Conservation (phyloP, 257 asterid genomes). For the Solanum medicagineum region DNA sequence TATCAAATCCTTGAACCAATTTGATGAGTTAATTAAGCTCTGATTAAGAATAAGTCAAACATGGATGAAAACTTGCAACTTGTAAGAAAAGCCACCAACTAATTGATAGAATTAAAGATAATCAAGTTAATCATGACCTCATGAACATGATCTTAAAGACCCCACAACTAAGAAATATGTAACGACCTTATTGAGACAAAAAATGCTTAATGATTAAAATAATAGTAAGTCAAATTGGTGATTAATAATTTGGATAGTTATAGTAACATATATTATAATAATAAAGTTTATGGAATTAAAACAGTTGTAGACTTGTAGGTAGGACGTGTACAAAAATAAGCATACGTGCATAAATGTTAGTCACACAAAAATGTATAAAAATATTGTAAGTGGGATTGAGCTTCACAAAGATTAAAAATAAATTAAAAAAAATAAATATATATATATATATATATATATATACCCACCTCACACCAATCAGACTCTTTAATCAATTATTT, state of each 20-base stretch:
- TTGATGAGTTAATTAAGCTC: neutral
- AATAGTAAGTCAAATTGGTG: neutral
- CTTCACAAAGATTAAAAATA: neutral
- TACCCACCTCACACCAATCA: rapidly evolving
- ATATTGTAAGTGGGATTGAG: neutral
- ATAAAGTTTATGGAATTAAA: neutral
- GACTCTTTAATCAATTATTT: no score
- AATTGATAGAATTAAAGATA: neutral
- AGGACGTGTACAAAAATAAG: neutral
- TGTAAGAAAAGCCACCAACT: neutral
- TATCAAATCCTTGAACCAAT: neutral
- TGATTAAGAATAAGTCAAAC: neutral
- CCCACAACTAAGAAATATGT: neutral
- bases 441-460: no score
- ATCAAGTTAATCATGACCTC: neutral
- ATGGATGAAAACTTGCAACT: neutral
- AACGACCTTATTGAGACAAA: neutral
- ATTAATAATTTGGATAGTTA: neutral
- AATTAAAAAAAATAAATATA: no score
- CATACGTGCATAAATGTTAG: neutral
- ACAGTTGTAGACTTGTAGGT: neutral
- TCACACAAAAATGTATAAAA: neutral
- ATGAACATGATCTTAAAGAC: neutral
- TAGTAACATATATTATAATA: neutral
- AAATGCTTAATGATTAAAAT: neutral